Conservation (phyloP, 2,329 filamentous ascomycete genomes). For the Nigrospora osmanthi region DNA sequence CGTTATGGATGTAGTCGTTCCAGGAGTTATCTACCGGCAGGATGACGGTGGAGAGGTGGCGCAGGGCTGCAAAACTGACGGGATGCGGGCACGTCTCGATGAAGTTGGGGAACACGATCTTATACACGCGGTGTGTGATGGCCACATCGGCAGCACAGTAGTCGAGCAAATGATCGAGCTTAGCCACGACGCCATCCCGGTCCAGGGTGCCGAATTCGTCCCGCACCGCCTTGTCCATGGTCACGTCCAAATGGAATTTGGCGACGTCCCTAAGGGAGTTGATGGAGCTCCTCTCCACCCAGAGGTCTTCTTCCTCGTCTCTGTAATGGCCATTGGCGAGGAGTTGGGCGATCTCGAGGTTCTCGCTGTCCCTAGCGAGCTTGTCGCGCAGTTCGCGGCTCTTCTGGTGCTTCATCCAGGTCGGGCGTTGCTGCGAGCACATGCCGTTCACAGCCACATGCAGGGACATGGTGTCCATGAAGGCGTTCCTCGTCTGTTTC, state of each 20-base stretch:
- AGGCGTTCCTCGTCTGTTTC: constrained; percentile 74
- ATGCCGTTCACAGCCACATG: constrained; percentile 98
- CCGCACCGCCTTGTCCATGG: constrained; percentile 81
- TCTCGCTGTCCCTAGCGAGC: constrained; percentile 63
- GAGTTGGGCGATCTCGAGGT: constrained; percentile 62
- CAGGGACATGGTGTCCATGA: constrained; percentile 95
- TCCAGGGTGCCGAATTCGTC: constrained; percentile 82
- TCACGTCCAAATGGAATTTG: constrained; percentile 87
- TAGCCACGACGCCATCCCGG: constrained; percentile 58
- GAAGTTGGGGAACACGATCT: constrained; percentile 86
- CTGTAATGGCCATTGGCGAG: constrained; percentile 58
- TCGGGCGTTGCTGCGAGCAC: constrained; percentile 93
- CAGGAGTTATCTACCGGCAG: constrained; percentile 83
- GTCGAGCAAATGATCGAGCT: constrained; percentile 75
- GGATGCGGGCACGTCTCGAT: constrained; percentile 88
- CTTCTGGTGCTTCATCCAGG: constrained; percentile 96
- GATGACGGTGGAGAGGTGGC: constrained; percentile 90
- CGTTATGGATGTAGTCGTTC: constrained; percentile 75
- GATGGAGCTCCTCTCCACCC: constrained; percentile 89
- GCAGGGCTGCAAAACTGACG: constrained; percentile 89
- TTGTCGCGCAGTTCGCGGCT: constrained; percentile 76
- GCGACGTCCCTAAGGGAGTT: constrained; percentile 95
- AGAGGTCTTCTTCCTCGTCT: constrained; percentile 88
- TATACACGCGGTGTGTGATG: constrained; percentile 89
- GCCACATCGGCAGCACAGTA: constrained; percentile 94